Evolutionary conservation across 2,329 filamentous ascomycete genomes (phyloP).

Genomic region (Sporothrix euskadiensis): DNA sequence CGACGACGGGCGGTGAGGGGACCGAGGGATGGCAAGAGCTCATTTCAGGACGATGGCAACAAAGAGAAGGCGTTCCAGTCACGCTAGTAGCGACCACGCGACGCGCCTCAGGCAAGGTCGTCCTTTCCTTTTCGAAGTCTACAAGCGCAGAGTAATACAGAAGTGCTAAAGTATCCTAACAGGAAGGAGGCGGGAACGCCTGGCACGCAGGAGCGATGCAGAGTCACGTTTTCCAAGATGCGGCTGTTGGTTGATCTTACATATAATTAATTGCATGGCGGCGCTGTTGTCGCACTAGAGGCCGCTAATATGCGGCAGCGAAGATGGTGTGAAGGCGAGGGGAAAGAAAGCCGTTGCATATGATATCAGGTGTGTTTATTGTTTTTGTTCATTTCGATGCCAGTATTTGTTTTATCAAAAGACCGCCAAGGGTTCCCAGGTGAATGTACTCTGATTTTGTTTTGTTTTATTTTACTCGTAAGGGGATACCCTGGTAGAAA

Average conservation of each 20-base stretch:
- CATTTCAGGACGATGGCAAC: neutral
- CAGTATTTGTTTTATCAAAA: neutral
- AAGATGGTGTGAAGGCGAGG: constrained; percentile 15
- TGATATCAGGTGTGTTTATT: neutral
- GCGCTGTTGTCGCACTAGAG: constrained; percentile 11
- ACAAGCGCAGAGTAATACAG: neutral
- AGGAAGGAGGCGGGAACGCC: neutral
- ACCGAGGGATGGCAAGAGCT: neutral
- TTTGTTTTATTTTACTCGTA: too few relatives aligned
- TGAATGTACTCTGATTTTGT: too few relatives aligned
- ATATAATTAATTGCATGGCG: neutral
- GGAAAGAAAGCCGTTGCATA: neutral
- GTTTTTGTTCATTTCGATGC: neutral
- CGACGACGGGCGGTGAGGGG: constrained; percentile 15
- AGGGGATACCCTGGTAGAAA: neutral
- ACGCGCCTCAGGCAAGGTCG: constrained; percentile 13
- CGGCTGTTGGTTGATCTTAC: neutral
- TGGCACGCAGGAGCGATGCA: constrained; percentile 15
- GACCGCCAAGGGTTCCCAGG: too few relatives aligned
- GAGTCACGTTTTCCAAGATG: neutral
- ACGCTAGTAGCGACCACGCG: constrained; percentile 16
- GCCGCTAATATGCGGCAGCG: constrained; percentile 13
- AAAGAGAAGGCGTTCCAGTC: neutral
- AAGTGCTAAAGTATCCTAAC: neutral
- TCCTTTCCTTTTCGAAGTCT: neutral